Percentiles rank a stretch among this genome's conserved stretches.
phyloP scores from a whole-genome alignment of 2,329 filamentous ascomycete species.

The Diaporthe vaccinii region DNA sequence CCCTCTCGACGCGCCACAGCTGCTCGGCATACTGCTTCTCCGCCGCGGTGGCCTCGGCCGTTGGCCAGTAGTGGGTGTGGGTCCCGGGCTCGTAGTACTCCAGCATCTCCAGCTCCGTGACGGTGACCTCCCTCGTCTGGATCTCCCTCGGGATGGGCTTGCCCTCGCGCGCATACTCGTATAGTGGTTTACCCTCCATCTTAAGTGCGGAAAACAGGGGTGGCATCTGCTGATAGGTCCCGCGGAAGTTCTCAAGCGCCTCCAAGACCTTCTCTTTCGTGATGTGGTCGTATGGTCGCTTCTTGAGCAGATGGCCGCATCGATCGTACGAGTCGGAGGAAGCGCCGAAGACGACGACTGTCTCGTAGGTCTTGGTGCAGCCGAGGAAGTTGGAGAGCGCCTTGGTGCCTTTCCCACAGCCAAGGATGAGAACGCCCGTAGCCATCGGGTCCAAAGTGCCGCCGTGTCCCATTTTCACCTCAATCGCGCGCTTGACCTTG shows the following conservation, averaged over 20 bases:
- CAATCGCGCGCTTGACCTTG: slow-evolving; percentile 69
- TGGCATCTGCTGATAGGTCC: slow-evolving; percentile 89
- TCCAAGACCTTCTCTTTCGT: slow-evolving; percentile 84
- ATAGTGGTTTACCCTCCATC: slow-evolving; percentile 93
- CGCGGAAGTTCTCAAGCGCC: slow-evolving; percentile 80
- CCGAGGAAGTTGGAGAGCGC: slow-evolving; percentile 81
- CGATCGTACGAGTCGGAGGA: slow-evolving; percentile 94
- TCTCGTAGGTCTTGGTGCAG: slow-evolving; percentile 95
- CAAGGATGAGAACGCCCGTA: slow-evolving; percentile 91
- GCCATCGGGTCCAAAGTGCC: slow-evolving; percentile 95
- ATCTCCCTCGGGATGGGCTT: slow-evolving; percentile 89
- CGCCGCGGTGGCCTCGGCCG: slow-evolving; percentile 79
- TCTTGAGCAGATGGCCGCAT: slow-evolving; percentile 84
- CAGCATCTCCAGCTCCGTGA: slow-evolving; percentile 81
- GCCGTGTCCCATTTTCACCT: slow-evolving; percentile 96
- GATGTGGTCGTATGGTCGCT: slow-evolving; percentile 82
- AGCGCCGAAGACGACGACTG: slow-evolving; percentile 88
- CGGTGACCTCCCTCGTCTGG: slow-evolving; percentile 82
- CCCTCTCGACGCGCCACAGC: slow-evolving; percentile 73
- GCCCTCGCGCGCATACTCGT: slow-evolving; percentile 95
- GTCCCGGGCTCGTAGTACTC: slow-evolving; percentile 88
- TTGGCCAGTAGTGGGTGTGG: slow-evolving; percentile 84
- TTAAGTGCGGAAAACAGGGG: slow-evolving; percentile 94
- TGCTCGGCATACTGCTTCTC: slow-evolving; percentile 84
- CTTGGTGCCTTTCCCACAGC: slow-evolving; percentile 91